Evolutionary conservation across 192 early-diverging fungal genomes (phyloP).

Genomic region (Glomus cerebriforme): DNA sequence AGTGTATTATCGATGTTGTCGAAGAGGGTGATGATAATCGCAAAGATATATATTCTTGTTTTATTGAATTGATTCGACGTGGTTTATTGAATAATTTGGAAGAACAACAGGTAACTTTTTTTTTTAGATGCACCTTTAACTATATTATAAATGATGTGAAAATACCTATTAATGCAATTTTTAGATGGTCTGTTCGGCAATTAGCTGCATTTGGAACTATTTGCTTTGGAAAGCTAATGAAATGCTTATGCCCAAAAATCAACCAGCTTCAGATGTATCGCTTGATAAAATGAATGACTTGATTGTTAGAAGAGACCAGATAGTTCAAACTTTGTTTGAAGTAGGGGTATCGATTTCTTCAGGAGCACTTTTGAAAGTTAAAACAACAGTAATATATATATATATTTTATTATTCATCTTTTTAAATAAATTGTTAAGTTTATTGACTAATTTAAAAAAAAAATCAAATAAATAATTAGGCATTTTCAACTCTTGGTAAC

Average conservation of each 20-base stretch:
- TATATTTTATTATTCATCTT: not conserved
- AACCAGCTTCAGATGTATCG: not conserved
- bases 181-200: constrained; percentile 36
- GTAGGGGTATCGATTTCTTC: not conserved
- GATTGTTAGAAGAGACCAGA: constrained; percentile 12
- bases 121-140: not conserved
- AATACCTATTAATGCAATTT: not conserved
- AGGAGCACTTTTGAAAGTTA: not conserved
- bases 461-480: constrained; percentile 9
- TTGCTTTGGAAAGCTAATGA: constrained; percentile 38
- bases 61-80: not conserved
- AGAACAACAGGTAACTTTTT: constrained; percentile 3
- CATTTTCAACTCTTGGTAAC: constrained; percentile 49
- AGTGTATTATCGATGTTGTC: constrained; percentile 29
- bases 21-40: constrained; percentile 30
- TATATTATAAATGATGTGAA: not conserved
- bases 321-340: constrained; percentile 21
- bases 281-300: not conserved
- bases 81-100: constrained; percentile 5
- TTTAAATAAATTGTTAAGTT: not conserved
- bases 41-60: constrained; percentile 1
- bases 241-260: not conserved
- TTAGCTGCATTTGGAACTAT: constrained; percentile 41
- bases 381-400: constrained; percentile 6
- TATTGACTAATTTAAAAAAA: not conserved